Conservation (phyloP, 2,329 filamentous ascomycete species). For the Raffaelea albimanens region DNA sequence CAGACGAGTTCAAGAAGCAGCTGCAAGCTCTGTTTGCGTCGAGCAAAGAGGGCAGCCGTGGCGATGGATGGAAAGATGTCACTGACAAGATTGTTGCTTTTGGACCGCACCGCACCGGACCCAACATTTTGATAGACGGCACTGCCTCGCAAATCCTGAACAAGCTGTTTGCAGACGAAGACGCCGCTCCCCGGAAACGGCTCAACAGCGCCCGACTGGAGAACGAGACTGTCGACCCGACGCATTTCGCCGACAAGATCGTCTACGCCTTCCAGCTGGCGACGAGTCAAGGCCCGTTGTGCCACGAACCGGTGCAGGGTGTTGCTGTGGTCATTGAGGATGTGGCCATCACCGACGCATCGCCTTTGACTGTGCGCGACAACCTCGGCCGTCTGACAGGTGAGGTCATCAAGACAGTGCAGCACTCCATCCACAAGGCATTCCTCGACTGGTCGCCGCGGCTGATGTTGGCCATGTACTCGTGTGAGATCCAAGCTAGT, state of each 20-base stretch:
- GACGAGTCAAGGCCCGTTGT: constrained; percentile 79
- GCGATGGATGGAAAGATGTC: constrained; percentile 66
- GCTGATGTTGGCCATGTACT: constrained; percentile 96
- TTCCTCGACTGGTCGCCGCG: constrained; percentile 95
- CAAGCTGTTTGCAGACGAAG: constrained; percentile 49
- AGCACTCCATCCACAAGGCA: constrained; percentile 70
- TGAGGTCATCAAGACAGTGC: constrained; percentile 84
- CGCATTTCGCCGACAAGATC: constrained; percentile 81
- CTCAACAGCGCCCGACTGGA: constrained; percentile 24
- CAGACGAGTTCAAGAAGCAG: constrained; percentile 68
- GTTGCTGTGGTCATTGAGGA: constrained; percentile 86
- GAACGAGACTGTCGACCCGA: constrained; percentile 44
- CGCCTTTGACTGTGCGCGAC: constrained; percentile 31
- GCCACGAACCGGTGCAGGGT: constrained; percentile 87
- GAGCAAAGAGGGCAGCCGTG: constrained; percentile 31
- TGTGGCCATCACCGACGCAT: constrained; percentile 41
- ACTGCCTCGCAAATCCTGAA: constrained; percentile 64
- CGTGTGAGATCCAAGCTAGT: constrained; percentile 91
- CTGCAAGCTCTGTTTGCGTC: constrained; percentile 57
- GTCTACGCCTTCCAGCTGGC: constrained; percentile 90
- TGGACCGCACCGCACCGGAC: constrained; percentile 73
- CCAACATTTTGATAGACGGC: constrained; percentile 81
- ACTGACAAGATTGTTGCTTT: constrained; percentile 83
- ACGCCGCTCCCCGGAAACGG: constrained; percentile 13
- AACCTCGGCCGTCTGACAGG: constrained; percentile 75